Evolutionary conservation across 257 asterid genomes (phyloP).

Genomic region (Solanum tacnaense): DNA sequence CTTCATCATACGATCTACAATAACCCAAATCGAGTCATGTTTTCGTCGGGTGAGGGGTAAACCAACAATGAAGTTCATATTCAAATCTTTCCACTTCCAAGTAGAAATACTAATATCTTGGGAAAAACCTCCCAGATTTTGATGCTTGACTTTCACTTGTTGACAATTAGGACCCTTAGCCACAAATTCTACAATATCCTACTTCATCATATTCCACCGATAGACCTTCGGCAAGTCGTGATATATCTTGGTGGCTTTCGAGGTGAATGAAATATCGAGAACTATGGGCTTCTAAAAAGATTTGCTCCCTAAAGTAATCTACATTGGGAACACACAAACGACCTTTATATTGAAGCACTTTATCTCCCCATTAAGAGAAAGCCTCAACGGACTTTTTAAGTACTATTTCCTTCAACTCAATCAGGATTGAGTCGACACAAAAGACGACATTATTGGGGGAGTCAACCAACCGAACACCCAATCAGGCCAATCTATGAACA

Average conservation of each 20-base stretch:
- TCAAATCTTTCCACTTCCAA: neutral
- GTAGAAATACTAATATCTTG: neutral
- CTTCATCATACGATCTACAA: neutral
- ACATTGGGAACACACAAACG: neutral
- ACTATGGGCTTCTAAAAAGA: too few relatives aligned
- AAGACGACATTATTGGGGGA: neutral
- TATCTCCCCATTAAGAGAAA: neutral
- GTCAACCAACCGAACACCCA: neutral
- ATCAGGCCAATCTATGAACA: neutral
- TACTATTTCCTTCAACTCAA: neutral
- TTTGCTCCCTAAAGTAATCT: neutral
- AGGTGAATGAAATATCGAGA: neutral
- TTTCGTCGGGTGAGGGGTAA: neutral
- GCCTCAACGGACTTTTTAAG: neutral
- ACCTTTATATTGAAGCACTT: neutral
- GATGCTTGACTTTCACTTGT: neutral
- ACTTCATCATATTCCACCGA: neutral
- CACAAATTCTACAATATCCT: too few relatives aligned
- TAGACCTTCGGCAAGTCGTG: neutral
- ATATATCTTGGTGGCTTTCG: neutral
- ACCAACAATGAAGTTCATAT: neutral
- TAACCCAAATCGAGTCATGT: neutral
- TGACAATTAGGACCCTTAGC: neutral
- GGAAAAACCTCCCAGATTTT: neutral
- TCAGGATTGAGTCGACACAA: neutral